Evolutionary conservation across 345 rosid genomes (phyloP), one percentile per base, ranked within the genome.

Genomic region (Camelina sativa): DNA sequence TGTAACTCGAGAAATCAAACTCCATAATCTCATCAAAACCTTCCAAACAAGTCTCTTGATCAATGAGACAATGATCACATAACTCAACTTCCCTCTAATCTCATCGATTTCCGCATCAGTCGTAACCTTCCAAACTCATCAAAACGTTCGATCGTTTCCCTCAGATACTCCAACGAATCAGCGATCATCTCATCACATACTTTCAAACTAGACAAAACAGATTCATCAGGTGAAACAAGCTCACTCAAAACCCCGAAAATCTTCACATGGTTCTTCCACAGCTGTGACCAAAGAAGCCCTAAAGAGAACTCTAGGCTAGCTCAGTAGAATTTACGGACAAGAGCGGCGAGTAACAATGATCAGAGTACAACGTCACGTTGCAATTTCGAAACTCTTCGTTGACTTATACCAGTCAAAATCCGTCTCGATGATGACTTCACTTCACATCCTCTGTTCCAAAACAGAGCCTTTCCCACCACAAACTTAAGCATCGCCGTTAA

Each of bases 21-120:
- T 54, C 59, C 34, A 23, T 54, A 11, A 54, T 22, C 59, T 54
- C 59, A 23, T 23, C 59, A 25, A 54, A 54, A 54, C 17, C n/a
- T 54, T 20, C 56, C 56, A 52, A 20, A 52, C 56, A 52, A 52
- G 59, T 54, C n/a, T 54, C 59, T 2, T 54, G 7, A 53, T 53
- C 28, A 25, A 25, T 25, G 28, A 25, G 28, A 25, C 34, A 23
- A 11, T 23, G 35, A 54, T 54, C 8, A 6, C 59, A 25, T 25
- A 23, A 20, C 59, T 54, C 59, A 54, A 25, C 17, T 28, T 54
- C 25, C 59, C 59, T 7, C 59, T 54, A 5, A 54, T 54, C 16
- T 54, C 59, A 54, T 54, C 35, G 34, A 54, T 12, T 12, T 23
- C 59, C 5, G 32, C 7, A 4, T 54, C 9, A 25, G 34, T 54